These are phyloP conservation scores for Rhizophora mangle DNA, from an alignment of 345 rosid species.

Conservation along the genomic window DNA sequence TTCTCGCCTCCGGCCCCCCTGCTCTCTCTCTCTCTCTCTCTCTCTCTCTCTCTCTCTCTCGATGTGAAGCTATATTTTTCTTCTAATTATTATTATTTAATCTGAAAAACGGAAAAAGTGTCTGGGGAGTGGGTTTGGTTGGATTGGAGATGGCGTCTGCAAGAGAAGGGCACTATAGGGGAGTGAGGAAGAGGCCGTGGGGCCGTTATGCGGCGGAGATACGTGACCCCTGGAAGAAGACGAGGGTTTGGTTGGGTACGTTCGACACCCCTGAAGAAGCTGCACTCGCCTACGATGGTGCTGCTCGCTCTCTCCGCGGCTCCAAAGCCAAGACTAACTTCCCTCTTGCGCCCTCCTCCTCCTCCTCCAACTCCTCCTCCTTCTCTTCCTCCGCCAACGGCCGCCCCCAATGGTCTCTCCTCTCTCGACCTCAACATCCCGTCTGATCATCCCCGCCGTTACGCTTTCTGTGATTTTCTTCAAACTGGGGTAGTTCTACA, in stretches of 20 bases:
- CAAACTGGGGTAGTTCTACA: conserved; percentile 52
- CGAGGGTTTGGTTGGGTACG: conserved; percentile 93
- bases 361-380: conserved; percentile 52
- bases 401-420: conserved; percentile 16
- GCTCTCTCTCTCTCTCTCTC: neutral
- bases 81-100: neutral
- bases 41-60: neutral
- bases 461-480: conserved; percentile 50
- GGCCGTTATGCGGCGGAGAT: conserved; percentile 97
- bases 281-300: conserved; percentile 92
- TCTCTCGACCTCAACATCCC: conserved; percentile 70
- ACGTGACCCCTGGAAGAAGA: conserved; percentile 96
- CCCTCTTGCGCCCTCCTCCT: conserved; percentile 40
- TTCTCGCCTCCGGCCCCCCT: neutral
- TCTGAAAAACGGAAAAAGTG: neutral
- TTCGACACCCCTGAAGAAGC: conserved; percentile 98
- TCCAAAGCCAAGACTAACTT: conserved; percentile 90
- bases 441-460: conserved; percentile 21
- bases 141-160: conserved; percentile 47
- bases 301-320: conserved; percentile 89
- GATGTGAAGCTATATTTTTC: neutral
- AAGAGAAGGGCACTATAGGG: conserved; percentile 80
- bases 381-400: conserved; percentile 17
- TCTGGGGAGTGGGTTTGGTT: neutral
- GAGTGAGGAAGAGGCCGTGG: conserved; percentile 97